Conservation (phyloP, 805 yeast species). For the Saccharomycopsis oosterbeekiorum region DNA sequence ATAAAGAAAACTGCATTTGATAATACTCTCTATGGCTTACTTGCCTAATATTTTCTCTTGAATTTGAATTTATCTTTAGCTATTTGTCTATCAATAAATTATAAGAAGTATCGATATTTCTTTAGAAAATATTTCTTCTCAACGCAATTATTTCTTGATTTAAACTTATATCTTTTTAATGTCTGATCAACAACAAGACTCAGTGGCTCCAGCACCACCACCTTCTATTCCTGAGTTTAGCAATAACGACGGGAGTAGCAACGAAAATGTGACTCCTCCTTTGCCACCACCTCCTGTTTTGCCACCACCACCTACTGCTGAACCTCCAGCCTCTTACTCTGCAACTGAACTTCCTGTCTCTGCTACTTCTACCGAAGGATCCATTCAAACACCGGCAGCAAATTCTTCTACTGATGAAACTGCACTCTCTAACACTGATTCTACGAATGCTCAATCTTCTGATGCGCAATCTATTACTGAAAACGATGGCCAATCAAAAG, state of each 20-base stretch:
- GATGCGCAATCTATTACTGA: neutral
- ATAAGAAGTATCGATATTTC: neutral
- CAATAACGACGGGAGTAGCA: neutral
- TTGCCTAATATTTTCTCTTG: neutral
- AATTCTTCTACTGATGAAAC: neutral
- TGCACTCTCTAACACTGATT: neutral
- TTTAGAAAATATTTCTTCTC: neutral
- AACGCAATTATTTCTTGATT: neutral
- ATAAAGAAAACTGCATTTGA: neutral
- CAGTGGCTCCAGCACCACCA: neutral
- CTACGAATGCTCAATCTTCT: neutral
- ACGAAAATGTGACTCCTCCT: neutral
- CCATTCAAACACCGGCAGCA: neutral
- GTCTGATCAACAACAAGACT: neutral
- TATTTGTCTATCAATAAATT: neutral
- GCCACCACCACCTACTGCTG: neutral
- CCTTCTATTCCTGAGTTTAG: neutral
- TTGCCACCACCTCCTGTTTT: neutral
- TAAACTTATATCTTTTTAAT: neutral
- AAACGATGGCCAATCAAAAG: neutral
- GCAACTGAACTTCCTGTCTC: neutral
- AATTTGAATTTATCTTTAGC: neutral
- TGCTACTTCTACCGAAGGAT: neutral
- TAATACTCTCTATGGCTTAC: neutral
- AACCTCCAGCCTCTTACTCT: neutral